Base-by-base conservation (phyloP, 192 early-diverging fungal genomes). In the Coemansia sp. region DNA sequence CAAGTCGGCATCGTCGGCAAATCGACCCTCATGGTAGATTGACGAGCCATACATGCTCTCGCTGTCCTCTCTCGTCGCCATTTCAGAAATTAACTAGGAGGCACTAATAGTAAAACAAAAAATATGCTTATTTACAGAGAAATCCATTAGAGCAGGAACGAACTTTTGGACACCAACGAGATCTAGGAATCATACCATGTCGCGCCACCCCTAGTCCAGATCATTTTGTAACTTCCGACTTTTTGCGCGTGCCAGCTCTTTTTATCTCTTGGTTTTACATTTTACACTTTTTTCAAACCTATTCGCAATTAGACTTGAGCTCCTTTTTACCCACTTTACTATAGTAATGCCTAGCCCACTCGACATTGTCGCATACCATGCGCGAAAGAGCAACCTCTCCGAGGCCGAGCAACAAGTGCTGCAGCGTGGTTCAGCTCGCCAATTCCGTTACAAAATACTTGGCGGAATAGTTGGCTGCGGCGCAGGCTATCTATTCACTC, bases 11-110 rank as follows among this genome's bases (percentile, higher is more conserved):
- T 83, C 80, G 46, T 77, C 80, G 20, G 64, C 57, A 27, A 70
- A 71, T 61, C 71, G 65, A 8, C 75, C 75, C 31, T 68, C 71
- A 10, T 50, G 75, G 65, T 64, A 83, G 29, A 83, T 69, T 6
- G 80, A 83, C 72, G 80, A 83, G 29, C 72, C 80, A 41, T 83
- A 83, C 29, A 83, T 63, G 40, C 80, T 83, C 60, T 83, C 80
- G 55, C 57, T 71, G 20, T 83, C 80, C 29, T 55, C 55, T 31
- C 52, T 64, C 53, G 64, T 46, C 41, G 64, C 65, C 71, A 73
- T 81, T 67, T 57, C 22, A 36, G 31, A 49, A 52, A 44, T 22
- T 39, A 40, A 44, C 24, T 20, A 33, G 58, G 62, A 8, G 41
- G 61, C n/a, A 65, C 12, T 24, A 50, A 70, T 2, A 11, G 47